phyloP scores from a whole-genome alignment of 129 eudicot genomes.

The Heracleum sosnowskyi region DNA sequence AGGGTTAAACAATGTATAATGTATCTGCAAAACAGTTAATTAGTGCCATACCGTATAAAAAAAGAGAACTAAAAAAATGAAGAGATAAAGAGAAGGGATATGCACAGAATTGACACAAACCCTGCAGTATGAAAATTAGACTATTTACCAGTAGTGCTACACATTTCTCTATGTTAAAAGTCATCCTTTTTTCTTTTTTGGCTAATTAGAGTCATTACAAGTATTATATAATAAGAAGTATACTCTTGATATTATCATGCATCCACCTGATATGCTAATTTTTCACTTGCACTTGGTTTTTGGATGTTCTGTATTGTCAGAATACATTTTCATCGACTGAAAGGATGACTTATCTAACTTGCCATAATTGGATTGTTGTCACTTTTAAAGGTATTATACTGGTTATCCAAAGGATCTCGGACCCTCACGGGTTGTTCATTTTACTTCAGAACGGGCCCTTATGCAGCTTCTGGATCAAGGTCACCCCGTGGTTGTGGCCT shows the following conservation, averaged over 20 bases:
- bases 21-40: neutral
- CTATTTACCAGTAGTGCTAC: neutral
- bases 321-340: neutral
- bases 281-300: neutral
- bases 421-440: conserved; percentile 74
- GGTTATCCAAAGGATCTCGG: conserved; percentile 95
- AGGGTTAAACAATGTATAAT: neutral
- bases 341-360: neutral
- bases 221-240: neutral
- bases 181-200: neutral
- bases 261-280: neutral
- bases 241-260: neutral
- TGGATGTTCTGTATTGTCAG: neutral
- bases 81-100: neutral
- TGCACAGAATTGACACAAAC: neutral
- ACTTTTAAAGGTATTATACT: conserved; percentile 61
- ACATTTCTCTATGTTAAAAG: neutral
- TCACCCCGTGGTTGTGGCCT: conserved; percentile 80
- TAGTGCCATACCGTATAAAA: neutral
- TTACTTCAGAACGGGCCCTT: conserved; percentile 92
- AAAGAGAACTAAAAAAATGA: neutral
- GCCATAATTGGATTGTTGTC: conserved; percentile 13
- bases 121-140: neutral
- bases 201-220: neutral
- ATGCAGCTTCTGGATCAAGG: conserved; percentile 90